These are phyloP conservation scores for Triticum dicoccoides DNA, from an alignment of 176 grass and related monocot genomes.

Conservation along the genomic window DNA sequence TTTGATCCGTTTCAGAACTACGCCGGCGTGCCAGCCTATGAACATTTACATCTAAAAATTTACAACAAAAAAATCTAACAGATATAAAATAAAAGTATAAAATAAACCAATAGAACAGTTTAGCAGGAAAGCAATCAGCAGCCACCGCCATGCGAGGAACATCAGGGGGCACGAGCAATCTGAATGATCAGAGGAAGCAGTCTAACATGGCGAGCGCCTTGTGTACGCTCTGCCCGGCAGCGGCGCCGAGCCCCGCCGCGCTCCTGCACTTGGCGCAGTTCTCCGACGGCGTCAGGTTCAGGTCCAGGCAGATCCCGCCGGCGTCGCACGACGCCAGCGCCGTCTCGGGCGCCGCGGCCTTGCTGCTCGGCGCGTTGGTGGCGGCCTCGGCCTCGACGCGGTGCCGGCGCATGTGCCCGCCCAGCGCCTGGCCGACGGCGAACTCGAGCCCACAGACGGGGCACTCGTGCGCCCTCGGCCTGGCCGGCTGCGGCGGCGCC, in stretches of 20 bases:
- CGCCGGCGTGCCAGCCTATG: neutral
- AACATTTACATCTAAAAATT: neutral
- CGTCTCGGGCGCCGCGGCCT: neutral
- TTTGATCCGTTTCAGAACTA: conserved; percentile 20
- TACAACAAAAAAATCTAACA: neutral
- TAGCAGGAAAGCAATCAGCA: conserved; percentile 1
- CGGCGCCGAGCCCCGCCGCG: conserved; percentile 23
- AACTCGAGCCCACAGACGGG: conserved; percentile 83
- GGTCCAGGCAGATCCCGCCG: conserved; percentile 53
- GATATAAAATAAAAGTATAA: neutral
- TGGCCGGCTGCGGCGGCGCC: conserved; percentile 6
- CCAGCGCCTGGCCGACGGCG: conserved; percentile 79
- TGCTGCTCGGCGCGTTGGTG: neutral
- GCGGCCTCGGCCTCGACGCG: conserved; percentile 32
- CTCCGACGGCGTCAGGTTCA: conserved; percentile 83
- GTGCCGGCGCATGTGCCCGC: conserved; percentile 90
- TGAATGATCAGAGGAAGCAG: conserved; percentile 46
- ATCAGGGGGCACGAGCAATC: neutral
- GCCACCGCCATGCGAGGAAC: neutral
- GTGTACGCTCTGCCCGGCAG: conserved; percentile 37
- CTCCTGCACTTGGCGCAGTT: conserved; percentile 57
- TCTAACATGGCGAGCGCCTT: conserved; percentile 66
- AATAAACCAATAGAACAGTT: conserved; percentile 11
- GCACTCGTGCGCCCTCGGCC: conserved; percentile 68
- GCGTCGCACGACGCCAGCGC: conserved; percentile 14